Conservation (phyloP, 2,329 filamentous ascomycete species). For the Chrysosporium keratinophilum region DNA sequence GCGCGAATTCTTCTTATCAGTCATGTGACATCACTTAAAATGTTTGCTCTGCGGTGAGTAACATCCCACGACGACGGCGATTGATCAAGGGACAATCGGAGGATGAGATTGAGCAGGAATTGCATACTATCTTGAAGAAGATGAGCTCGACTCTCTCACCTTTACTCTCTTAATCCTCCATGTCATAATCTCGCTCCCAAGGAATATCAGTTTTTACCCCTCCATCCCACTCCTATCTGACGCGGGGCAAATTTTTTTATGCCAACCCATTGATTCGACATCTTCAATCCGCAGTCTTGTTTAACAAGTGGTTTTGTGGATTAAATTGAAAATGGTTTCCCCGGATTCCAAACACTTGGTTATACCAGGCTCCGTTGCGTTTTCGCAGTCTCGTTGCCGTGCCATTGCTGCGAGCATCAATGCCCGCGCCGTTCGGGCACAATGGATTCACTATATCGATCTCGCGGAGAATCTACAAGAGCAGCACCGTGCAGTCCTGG, state of each 20-base stretch:
- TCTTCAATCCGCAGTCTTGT: not conserved
- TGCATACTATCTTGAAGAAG: not conserved
- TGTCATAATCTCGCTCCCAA: not conserved
- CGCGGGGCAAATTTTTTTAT: conserved; percentile 9
- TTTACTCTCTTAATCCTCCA: not conserved
- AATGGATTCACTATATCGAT: conserved; percentile 55
- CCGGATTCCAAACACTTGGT: conserved; percentile 27
- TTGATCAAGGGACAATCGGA: not conserved
- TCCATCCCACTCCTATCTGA: conserved; percentile 3
- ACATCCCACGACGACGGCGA: not conserved
- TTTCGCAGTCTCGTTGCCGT: conserved; percentile 37
- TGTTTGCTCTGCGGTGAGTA: not conserved
- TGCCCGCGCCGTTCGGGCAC: conserved; percentile 36
- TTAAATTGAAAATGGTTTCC: conserved; percentile 25
- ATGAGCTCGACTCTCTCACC: not conserved
- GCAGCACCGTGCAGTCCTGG: conserved; percentile 42
- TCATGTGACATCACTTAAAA: not conserved
- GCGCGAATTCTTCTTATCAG: not conserved
- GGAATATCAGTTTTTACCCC: not conserved
- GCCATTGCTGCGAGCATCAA: conserved; percentile 35
- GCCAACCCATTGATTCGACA: not conserved
- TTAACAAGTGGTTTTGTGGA: not conserved
- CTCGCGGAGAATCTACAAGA: conserved; percentile 41
- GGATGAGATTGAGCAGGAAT: not conserved
- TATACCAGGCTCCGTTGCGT: conserved; percentile 36